Base-by-base conservation (phyloP, 2,329 filamentous ascomycete genomes). In the Penicillium sp. region DNA sequence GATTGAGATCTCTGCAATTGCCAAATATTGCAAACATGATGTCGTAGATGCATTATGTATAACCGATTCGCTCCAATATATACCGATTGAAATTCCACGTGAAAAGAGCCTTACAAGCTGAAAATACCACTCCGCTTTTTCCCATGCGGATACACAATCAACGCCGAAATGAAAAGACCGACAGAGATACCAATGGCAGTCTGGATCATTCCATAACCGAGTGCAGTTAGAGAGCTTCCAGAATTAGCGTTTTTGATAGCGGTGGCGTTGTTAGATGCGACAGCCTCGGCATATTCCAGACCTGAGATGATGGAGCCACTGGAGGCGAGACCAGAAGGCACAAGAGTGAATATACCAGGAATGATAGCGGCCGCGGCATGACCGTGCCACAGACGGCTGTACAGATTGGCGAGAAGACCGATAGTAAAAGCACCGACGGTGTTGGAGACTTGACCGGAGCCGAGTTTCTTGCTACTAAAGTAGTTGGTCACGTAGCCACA, bases 341-440 rank as follows among this genome's bases (percentile, higher is more conserved):
- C 80, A 52, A 82, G 78, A 1, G 82, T 79, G 56, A 93, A 95
- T 56, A 95, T 93, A 13, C 87, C 89, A 0, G 90, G 89, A 9
- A 95, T 75, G 77, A 95, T 88, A 5, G 87, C 86, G 0, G 88
- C 88, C 0, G 89, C 89, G 0, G 89, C 89, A 6, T 95, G 80
- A 2, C 86, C 87, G 64, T 90, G 89, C 20, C 86, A 68, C 29
- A 76, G 57, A 2, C 88, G 80, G 12, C 84, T 84, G 71, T 92
- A 91, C 4, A 89, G 62, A 59, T 93, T 93, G 13, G 87, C 88
- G 38, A 89, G 72, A 25, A 90, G 79, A 8, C 89, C 88, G 13
- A 93, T 83, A 0, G 81, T 81, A 42, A 93, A 77, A 0, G 89
- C 88, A 29, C 87, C 87, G 1, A 92, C 77, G 27, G 87, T 88